Evolutionary conservation across 805 yeast genomes (phyloP).

Genomic region (Myxozyma neglecta): DNA sequence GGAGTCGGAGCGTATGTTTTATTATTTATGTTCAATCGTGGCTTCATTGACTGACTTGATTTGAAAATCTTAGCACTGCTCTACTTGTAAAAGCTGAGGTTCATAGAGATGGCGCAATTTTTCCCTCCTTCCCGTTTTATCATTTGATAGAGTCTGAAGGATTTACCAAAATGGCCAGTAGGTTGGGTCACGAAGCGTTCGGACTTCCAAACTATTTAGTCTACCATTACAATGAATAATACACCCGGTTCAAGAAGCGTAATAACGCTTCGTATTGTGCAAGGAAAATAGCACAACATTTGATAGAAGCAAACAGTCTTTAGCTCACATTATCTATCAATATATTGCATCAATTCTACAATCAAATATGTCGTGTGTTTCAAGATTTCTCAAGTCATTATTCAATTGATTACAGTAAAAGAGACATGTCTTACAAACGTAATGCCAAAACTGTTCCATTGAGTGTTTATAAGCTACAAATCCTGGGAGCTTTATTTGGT

Average conservation of each 20-base stretch:
- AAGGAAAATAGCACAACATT: too few species aligned
- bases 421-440: too few species aligned
- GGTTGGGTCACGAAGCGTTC: conserved; percentile 84
- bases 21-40: not conserved
- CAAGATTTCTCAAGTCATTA: too few species aligned
- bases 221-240: conserved; percentile 77
- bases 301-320: not conserved
- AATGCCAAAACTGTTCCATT: too few species aligned
- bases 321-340: too few species aligned
- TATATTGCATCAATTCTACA: too few species aligned
- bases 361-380: too few species aligned
- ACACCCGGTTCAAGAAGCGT: too few species aligned
- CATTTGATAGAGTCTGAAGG: conserved; percentile 98
- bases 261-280: too few species aligned
- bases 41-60: not conserved
- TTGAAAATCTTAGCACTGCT: conserved; percentile 61
- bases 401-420: too few species aligned
- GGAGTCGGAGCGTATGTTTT: conserved; percentile 76
- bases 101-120: conserved; percentile 99
- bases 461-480: too few species aligned
- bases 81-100: conserved; percentile 95
- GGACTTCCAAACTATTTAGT: conserved; percentile 96
- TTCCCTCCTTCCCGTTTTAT: conserved; percentile 97
- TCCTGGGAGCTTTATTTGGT: conserved; percentile 1
- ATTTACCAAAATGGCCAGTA: conserved; percentile 91